These are phyloP conservation scores for Xylariomycetidae sp. DNA, from an alignment of 2,329 filamentous ascomycete species.

Conservation along the genomic window DNA sequence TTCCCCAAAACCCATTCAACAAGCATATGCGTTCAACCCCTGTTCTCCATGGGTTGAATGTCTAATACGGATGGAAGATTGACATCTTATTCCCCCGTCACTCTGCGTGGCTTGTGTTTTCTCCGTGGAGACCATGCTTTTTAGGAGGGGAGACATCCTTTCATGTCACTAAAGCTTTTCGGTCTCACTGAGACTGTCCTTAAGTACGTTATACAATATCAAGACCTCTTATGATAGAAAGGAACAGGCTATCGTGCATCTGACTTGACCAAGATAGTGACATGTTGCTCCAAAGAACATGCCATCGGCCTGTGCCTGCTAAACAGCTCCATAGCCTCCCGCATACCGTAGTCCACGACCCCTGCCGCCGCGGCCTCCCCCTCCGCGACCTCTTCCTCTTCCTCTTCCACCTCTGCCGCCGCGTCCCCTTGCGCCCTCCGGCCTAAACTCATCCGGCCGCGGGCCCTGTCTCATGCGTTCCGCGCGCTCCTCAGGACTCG, in stretches of 20 bases:
- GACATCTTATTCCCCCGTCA: constrained; percentile 39
- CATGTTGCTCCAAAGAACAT: no score
- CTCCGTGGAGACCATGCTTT: constrained; percentile 40
- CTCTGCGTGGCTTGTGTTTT: constrained; percentile 48
- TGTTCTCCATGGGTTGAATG: constrained; percentile 46
- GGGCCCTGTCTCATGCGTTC: constrained; percentile 55
- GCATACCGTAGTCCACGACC: constrained; percentile 22
- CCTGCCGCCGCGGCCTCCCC: constrained; percentile 31
- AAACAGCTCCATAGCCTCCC: constrained; percentile 1
- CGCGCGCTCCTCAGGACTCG: constrained; percentile 63
- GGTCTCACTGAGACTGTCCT: no score
- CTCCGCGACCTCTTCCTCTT: constrained; percentile 27
- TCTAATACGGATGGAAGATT: constrained; percentile 50
- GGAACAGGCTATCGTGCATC: no score
- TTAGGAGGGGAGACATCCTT: constrained; percentile 38
- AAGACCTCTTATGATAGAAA: no score
- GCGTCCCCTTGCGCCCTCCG: constrained; percentile 16
- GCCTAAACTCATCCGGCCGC: constrained; percentile 29
- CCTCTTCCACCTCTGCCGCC: constrained; percentile 25
- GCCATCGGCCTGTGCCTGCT: constrained; percentile 1
- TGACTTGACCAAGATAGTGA: no score
- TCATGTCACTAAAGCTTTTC: no score
- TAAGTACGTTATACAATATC: constrained; percentile 3
- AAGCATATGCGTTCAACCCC: constrained; percentile 48
- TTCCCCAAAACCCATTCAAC: constrained; percentile 37